These are phyloP conservation scores for Claviceps quebecensis DNA, from an alignment of 2,329 filamentous ascomycete genomes.

Conservation along the genomic window DNA sequence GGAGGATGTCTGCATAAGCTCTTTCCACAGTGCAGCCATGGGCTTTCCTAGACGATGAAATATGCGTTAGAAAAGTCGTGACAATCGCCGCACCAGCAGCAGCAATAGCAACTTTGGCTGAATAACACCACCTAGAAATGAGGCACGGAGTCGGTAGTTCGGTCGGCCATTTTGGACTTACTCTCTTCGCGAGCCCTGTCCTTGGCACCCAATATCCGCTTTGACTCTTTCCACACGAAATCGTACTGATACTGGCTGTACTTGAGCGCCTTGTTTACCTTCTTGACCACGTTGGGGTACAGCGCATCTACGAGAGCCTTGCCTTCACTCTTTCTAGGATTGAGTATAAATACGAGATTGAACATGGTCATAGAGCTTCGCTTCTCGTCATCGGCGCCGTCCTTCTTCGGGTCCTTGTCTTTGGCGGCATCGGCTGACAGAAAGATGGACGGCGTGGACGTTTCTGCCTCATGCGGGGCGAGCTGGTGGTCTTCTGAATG, in stretches of 20 bases:
- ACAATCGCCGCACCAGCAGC: no score
- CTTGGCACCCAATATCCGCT: slow-evolving; percentile 66
- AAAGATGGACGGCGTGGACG: slow-evolving; percentile 6
- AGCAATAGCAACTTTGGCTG: background rate
- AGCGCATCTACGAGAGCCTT: slow-evolving; percentile 60
- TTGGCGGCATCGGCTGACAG: slow-evolving; percentile 13
- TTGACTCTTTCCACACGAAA: slow-evolving; percentile 85
- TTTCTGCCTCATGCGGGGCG: slow-evolving; percentile 16
- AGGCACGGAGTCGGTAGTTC: background rate
- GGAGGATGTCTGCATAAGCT: slow-evolving; percentile 58
- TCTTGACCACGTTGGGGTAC: slow-evolving; percentile 80
- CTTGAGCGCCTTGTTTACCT: slow-evolving; percentile 82
- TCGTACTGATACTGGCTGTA: slow-evolving; percentile 82
- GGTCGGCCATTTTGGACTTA: slow-evolving; percentile 17
- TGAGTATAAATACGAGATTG: slow-evolving; percentile 85
- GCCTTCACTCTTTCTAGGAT: slow-evolving; percentile 64
- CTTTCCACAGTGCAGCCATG: slow-evolving; percentile 54
- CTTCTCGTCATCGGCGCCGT: slow-evolving; percentile 44
- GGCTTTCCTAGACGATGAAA: slow-evolving; percentile 30
- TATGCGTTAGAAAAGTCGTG: background rate
- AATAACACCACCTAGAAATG: background rate
- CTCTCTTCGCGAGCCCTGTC: slow-evolving; percentile 64
- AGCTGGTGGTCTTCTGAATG: slow-evolving; percentile 18
- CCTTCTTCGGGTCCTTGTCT: slow-evolving; percentile 26
- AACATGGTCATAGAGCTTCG: slow-evolving; percentile 84